Base-by-base conservation (phyloP, 2,329 filamentous ascomycete genomes). In the Pseudogymnoascus sp. region DNA sequence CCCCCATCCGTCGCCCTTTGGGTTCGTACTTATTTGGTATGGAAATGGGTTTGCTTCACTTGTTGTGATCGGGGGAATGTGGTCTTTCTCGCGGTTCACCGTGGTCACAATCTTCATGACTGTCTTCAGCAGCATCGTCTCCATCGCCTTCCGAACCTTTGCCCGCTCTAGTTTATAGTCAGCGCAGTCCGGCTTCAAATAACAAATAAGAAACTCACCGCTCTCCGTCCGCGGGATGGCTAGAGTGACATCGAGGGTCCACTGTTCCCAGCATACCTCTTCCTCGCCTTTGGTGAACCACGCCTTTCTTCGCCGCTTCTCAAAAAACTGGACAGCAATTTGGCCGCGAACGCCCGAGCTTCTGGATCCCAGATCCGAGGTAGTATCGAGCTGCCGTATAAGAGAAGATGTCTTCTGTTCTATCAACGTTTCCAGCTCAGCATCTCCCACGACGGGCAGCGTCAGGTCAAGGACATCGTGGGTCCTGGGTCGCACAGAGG, bases 191-290 rank as follows among this genome's bases (percentile, higher is more conserved):
- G 15, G 9, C 7, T 39, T 36, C 25, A 4, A 13, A 55, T 9
- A 55, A 48, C 4, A 59, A 48, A 25, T 4, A 60, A 18, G 29
- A 36, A 55, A 73, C 86, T 69, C 78, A 95, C 91, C 92, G 67
- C 86, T 89, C 71, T 97, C 93, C 9, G 90, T 96, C 71, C 88
- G 81, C 31, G 93, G 92, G 69, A 91, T 92, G 8, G 92, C 90
- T 61, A 97, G 86, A n/a, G 92, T 95, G 59, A 97, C 89, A 74
- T 95, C 90, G 67, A 99, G 78, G 48, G 89, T 91, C 94, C 94
- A 99, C 71, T 86, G 87, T 80, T 97, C 94, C 94, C 94, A 99
- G 74, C 92, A 96, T 15, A 97, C 86, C 74, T 97, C 92, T 73
- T 97, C 92, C 67, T 97, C 93, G 25, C 85, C 88, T 69, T 86